A percentile compares a stretch with the other conserved stretches of the same genome.
Evolutionary conservation across 495 filamentous ascomycete genomes (phyloP).

Genomic region (Thermochaetoides thermophila): DNA sequence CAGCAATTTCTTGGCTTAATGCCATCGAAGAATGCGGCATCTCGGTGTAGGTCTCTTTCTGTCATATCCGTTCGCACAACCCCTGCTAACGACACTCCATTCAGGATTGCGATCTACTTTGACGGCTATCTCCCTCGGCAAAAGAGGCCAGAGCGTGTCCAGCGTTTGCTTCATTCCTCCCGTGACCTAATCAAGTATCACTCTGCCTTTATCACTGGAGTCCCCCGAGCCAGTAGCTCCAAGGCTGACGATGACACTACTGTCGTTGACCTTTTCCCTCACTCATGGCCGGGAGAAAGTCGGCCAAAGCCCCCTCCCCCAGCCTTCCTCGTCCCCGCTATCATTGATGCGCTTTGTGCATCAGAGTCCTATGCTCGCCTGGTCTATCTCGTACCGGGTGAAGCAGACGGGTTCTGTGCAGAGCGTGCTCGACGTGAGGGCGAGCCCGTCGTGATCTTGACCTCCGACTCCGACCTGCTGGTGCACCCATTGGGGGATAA

Average conservation of each 20-base stretch:
- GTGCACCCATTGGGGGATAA: constrained; percentile 49
- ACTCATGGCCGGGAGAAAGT: constrained; percentile 2
- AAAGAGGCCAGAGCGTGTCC: constrained; percentile 18
- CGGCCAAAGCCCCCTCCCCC: constrained; percentile 33
- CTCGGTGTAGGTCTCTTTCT: constrained; percentile 33
- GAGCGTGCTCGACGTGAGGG: constrained; percentile 33
- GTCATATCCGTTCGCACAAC: background rate
- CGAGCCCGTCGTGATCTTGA: constrained; percentile 43
- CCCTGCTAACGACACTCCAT: constrained; percentile 7
- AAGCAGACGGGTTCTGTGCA: constrained; percentile 59
- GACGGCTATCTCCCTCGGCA: constrained; percentile 53
- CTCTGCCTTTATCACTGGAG: constrained; percentile 2
- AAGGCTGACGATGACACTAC: constrained; percentile 1
- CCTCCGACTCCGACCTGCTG: constrained; percentile 62
- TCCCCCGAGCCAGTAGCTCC: constrained; percentile 8
- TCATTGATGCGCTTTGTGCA: constrained; percentile 44
- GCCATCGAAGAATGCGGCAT: constrained; percentile 35
- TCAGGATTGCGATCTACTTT: constrained; percentile 56
- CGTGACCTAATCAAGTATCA: constrained; percentile 14
- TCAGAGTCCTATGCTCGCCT: constrained; percentile 31
- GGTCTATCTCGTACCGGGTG: constrained; percentile 46
- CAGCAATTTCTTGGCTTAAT: constrained; percentile 46
- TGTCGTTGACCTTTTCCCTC: constrained; percentile 9
- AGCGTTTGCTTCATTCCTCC: constrained; percentile 13
- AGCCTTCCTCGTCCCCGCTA: constrained; percentile 51